A percentile compares a stretch with the other conserved stretches of the same genome.
These are phyloP conservation scores for Diatrype stigma DNA, from an alignment of 2,329 filamentous ascomycete species.

Conservation along the genomic window DNA sequence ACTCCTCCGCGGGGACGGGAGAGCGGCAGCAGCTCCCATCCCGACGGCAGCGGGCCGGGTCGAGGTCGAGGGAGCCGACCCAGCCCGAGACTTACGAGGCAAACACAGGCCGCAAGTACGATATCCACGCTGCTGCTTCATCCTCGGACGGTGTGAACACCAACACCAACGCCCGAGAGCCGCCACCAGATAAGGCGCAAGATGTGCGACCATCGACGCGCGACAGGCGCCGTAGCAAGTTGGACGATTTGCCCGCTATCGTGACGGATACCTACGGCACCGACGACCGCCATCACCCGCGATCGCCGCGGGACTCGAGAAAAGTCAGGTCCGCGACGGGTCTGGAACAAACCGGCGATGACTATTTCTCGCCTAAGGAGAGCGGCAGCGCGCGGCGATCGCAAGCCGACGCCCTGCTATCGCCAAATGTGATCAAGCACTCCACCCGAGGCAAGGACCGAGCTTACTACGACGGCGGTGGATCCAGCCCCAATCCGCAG, in stretches of 20 bases:
- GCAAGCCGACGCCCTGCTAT: conserved; percentile 37
- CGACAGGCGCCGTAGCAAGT: conserved; percentile 22
- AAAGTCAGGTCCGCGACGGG: conserved; percentile 22
- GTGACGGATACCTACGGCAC: conserved; percentile 19
- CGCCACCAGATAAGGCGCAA: conserved; percentile 11
- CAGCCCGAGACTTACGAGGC: conserved; percentile 31
- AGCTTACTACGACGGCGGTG: conserved; percentile 23
- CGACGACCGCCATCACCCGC: too few relatives aligned
- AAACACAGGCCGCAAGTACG: conserved; percentile 40
- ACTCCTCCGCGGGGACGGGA: conserved; percentile 16
- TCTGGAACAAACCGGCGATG: conserved; percentile 24
- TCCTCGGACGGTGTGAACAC: conserved; percentile 8
- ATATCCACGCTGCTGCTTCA: conserved; percentile 21
- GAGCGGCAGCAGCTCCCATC: conserved; percentile 13
- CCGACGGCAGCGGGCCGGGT: conserved; percentile 10
- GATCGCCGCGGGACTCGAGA: conserved; percentile 14
- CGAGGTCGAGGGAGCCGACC: conserved; percentile 13
- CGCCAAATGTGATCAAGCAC: conserved; percentile 40
- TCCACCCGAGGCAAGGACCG: conserved; percentile 26
- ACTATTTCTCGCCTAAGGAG: conserved; percentile 28
- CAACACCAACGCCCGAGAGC: too few relatives aligned
- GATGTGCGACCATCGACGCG: conserved; percentile 14
- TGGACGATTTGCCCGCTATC: conserved; percentile 26
- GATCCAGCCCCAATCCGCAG: conserved; percentile 14
- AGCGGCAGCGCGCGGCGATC: conserved; percentile 20